These are phyloP conservation scores for Candida manassasensis DNA, from an alignment of 805 yeast species.

Conservation along the genomic window DNA sequence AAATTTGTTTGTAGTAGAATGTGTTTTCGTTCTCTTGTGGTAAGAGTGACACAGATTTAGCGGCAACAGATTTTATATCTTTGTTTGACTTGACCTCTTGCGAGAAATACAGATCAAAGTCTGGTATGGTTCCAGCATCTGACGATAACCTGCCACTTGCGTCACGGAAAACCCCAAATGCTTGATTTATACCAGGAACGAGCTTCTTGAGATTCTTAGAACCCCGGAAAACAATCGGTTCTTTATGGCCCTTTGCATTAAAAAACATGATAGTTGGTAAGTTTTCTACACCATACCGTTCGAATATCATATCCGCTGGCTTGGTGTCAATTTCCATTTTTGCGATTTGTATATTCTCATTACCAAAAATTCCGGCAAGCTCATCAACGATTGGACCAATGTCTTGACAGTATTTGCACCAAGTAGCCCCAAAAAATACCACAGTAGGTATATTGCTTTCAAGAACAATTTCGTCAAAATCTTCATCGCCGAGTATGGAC, in stretches of 20 bases:
- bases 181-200: slow-evolving; percentile 23
- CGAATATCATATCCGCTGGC: slow-evolving; percentile 38
- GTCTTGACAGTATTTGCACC: slow-evolving; percentile 57
- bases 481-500: slow-evolving; percentile 32
- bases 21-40: slow-evolving; percentile 2
- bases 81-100: slow-evolving; percentile 1
- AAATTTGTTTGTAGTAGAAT: slow-evolving; percentile 44
- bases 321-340: slow-evolving; percentile 44
- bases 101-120: slow-evolving; percentile 15
- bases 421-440: slow-evolving; percentile 54
- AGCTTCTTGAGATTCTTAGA: slow-evolving; percentile 17
- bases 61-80: slow-evolving; percentile 5
- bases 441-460: slow-evolving; percentile 31
- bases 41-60: slow-evolving; percentile 10
- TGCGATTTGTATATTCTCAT: slow-evolving; percentile 33
- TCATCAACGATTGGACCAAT: slow-evolving; percentile 47
- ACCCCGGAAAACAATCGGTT: slow-evolving; percentile 26
- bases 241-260: slow-evolving; percentile 22
- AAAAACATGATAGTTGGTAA: slow-evolving; percentile 57
- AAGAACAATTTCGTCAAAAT: slow-evolving; percentile 39
- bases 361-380: slow-evolving; percentile 44
- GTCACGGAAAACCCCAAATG: slow-evolving; percentile 24
- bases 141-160: slow-evolving; percentile 28
- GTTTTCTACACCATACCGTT: slow-evolving; percentile 36
- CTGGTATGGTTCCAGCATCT: slow-evolving; percentile 28